A percentile compares a stretch with the other conserved stretches of the same genome.
Conservation (phyloP, 495 filamentous ascomycete genomes). For the Mytilinidion resinicola region DNA sequence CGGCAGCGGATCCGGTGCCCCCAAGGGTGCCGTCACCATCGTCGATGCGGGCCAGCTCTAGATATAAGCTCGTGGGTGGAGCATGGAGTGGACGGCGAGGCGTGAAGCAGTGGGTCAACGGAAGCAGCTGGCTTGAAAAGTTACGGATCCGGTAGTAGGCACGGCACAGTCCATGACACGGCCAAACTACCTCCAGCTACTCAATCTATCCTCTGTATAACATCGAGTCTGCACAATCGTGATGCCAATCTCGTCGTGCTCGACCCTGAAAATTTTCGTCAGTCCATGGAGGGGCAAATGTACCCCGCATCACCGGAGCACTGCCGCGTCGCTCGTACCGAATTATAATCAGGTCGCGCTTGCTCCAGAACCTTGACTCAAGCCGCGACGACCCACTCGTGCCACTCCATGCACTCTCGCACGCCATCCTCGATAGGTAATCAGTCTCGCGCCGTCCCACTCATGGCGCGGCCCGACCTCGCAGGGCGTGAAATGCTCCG, state of each 20-base stretch:
- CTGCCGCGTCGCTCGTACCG: neutral
- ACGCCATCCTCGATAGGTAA: neutral
- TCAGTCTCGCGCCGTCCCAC: neutral
- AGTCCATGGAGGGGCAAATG: neutral
- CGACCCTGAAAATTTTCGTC: neutral
- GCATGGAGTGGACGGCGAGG: neutral
- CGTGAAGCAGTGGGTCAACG: neutral
- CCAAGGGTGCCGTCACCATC: constrained; percentile 36
- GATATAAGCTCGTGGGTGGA: neutral
- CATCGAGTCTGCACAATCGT: neutral
- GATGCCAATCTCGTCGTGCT: neutral
- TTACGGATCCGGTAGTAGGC: constrained; percentile 5
- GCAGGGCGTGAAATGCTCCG: neutral
- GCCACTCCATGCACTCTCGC: neutral
- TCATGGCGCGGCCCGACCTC: neutral
- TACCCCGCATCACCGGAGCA: neutral
- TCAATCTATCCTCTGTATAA: neutral
- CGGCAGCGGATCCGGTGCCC: constrained; percentile 32
- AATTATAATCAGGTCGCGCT: neutral
- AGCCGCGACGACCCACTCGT: neutral
- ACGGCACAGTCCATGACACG: constrained; percentile 2
- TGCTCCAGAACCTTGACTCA: neutral
- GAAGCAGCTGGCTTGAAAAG: constrained; percentile 5
- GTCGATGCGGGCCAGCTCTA: constrained; percentile 27
- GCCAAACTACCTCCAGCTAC: neutral